Evolutionary conservation across 441 rosid species (phyloP), one percentile per base, ranked within the genome.

Genomic region (Biscutella laevigata): DNA sequence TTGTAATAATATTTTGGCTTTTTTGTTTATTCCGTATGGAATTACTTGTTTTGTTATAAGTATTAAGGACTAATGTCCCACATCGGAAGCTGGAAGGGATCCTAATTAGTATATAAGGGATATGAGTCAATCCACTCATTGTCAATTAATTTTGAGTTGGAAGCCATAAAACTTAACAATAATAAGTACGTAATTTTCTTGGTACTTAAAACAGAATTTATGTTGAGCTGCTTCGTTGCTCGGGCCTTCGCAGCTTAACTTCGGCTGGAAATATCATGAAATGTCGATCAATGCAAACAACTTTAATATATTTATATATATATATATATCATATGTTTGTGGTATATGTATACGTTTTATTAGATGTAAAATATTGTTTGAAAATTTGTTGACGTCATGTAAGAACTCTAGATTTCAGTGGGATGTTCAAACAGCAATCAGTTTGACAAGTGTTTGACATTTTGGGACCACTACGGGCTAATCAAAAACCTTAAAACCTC

Each of bases 391-490:
- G 57, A 48, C 52, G 69, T 56, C 63, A 64, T 64, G 57, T 57
- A 56, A 20, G 43, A 56, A 49, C 62, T 62, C 62, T 64, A 64
- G 57, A 48, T 56, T 64, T 56, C 45, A 40, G 69, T 64, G 69
- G 62, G 62, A 17, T 56, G 33, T 48, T 50, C 27, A 48, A 57
- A 49, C 53, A 40, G 27, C 52, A 56, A 48, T 64, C 43, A 57
- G 34, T 56, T 12, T 56, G 45, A 57, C 57, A 54, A 46, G 56
- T 55, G 30, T 47, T 46, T 55, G 53, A 37, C 35, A 55, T 46
- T 29, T 29, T 37, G 68, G 68, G 68, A 63, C 68, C 68, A 63
- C 69, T 64, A 25, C 45, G 19, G 26, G 28, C 57, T 52, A 64
- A 64, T 56, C n/a, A 45, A 56, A 47, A 64, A 35, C 62, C 51